Percentiles rank a stretch among this genome's conserved stretches.
These are phyloP conservation scores for Thelonectria rubi DNA, from an alignment of 2,329 filamentous ascomycete species.

Conservation along the genomic window DNA sequence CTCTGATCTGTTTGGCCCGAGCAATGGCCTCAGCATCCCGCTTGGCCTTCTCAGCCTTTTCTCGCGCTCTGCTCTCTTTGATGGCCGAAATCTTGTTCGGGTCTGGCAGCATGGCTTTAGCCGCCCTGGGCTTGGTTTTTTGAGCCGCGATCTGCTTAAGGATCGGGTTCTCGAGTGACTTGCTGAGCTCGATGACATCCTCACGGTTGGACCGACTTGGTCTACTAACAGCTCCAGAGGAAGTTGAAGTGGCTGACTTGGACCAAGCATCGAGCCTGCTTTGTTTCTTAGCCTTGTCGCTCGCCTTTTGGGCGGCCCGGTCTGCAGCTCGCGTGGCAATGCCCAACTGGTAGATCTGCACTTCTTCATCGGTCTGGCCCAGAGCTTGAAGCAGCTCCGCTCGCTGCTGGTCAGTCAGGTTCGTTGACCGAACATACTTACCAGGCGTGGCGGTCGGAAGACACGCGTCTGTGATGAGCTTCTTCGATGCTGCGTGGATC, in stretches of 20 bases:
- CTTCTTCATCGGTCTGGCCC: constrained; percentile 65
- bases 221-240: constrained; percentile 37
- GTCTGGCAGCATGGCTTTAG: constrained; percentile 46
- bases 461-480: constrained; percentile 73
- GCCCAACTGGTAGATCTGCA: constrained; percentile 58
- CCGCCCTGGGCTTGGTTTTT: constrained; percentile 43
- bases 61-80: constrained; percentile 76
- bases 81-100: constrained; percentile 57
- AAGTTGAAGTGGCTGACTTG: constrained; percentile 54
- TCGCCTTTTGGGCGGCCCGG: constrained; percentile 36
- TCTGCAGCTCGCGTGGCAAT: constrained; percentile 38
- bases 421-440: constrained; percentile 73
- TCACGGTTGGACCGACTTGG: constrained; percentile 54
- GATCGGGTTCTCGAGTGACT: constrained; percentile 57
- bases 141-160: constrained; percentile 58
- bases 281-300: constrained; percentile 61
- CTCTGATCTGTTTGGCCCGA: constrained; percentile 63
- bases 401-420: constrained; percentile 82
- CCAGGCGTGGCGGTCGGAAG: constrained; percentile 63
- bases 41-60: constrained; percentile 77
- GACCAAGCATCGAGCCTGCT: constrained; percentile 70
- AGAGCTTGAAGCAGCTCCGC: constrained; percentile 78
- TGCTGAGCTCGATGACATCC: constrained; percentile 57
- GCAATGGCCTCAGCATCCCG: constrained; percentile 78
- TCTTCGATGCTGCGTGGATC: constrained; percentile 67